Percentiles rank a stretch among this genome's conserved stretches.
Evolutionary conservation across 768 basidiomycete genomes (phyloP).

Genomic region (Hydnomerulius pinastri): DNA sequence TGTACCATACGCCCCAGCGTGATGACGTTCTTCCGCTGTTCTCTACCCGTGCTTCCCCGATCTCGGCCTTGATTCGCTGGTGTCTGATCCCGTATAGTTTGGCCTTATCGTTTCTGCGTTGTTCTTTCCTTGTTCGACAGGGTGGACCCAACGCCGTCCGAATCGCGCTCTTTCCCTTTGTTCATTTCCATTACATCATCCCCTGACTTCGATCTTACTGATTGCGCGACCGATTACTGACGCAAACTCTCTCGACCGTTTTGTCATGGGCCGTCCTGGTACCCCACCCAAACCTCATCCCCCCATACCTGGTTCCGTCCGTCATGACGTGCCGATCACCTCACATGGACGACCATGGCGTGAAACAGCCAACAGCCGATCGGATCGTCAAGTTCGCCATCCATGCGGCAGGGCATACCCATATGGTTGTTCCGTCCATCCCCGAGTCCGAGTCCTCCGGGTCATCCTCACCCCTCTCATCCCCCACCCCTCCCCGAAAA

Average conservation of each 20-base stretch:
- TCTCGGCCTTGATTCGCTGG: too few species aligned
- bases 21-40: too few species aligned
- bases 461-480: background rate
- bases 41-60: too few species aligned
- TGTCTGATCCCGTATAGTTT: too few species aligned
- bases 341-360: background rate
- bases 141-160: too few species aligned
- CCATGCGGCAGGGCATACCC: constrained; percentile 73
- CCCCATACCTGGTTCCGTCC: background rate
- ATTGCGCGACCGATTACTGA: background rate
- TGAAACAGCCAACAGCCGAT: constrained; percentile 60
- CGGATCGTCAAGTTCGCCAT: constrained; percentile 78
- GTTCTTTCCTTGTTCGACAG: too few species aligned
- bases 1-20: too few species aligned
- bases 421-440: constrained; percentile 26
- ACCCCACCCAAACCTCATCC: background rate
- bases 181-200: background rate
- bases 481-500: constrained; percentile 28
- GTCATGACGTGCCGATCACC: background rate
- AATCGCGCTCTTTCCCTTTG: too few species aligned
- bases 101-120: too few species aligned
- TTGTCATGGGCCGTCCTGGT: background rate
- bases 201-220: background rate
- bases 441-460: constrained; percentile 3
- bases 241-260: background rate